These are phyloP conservation scores for Odontarrhena argentea DNA, from an alignment of 345 rosid species.

Conservation along the genomic window DNA sequence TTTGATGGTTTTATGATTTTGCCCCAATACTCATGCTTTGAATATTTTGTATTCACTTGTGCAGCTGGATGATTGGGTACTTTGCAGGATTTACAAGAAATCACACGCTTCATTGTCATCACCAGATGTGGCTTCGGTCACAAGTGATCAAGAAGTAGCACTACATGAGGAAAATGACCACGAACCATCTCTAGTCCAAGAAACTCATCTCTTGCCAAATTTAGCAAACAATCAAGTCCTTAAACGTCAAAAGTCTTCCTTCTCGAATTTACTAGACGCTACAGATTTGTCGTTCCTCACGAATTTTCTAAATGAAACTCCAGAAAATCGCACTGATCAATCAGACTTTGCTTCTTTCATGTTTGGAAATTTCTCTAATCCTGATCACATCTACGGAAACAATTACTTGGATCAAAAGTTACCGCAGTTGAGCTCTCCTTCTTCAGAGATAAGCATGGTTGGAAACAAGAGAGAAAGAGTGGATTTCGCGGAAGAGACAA, in stretches of 20 bases:
- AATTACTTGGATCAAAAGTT: slow-evolving; percentile 54
- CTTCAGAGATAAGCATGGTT: slow-evolving; percentile 40
- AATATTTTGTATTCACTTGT: not conserved
- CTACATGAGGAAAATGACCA: slow-evolving; percentile 58
- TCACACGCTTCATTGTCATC: slow-evolving; percentile 55
- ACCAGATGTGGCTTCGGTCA: slow-evolving; percentile 36
- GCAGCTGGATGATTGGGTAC: slow-evolving; percentile 98
- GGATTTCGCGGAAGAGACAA: slow-evolving; percentile 45
- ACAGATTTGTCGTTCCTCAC: slow-evolving; percentile 66
- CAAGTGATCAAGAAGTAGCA: slow-evolving; percentile 53
- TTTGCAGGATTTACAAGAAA: slow-evolving; percentile 93
- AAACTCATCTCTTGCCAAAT: slow-evolving; percentile 39
- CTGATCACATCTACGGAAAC: slow-evolving; percentile 25
- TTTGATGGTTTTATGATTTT: slow-evolving; percentile 10
- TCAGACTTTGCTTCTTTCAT: slow-evolving; percentile 39
- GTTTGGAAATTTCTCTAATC: slow-evolving; percentile 31
- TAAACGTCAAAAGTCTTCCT: slow-evolving; percentile 63
- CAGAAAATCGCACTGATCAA: slow-evolving; percentile 33
- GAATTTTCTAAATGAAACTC: slow-evolving; percentile 60
- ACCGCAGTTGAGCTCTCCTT: slow-evolving; percentile 52
- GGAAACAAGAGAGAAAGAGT: slow-evolving; percentile 59
- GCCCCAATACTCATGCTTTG: not conserved
- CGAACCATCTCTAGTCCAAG: slow-evolving; percentile 29
- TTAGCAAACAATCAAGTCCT: slow-evolving; percentile 43
- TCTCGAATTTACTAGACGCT: slow-evolving; percentile 77